phyloP scores from a whole-genome alignment of 306 rosid species.

The Rosa multiflora region DNA sequence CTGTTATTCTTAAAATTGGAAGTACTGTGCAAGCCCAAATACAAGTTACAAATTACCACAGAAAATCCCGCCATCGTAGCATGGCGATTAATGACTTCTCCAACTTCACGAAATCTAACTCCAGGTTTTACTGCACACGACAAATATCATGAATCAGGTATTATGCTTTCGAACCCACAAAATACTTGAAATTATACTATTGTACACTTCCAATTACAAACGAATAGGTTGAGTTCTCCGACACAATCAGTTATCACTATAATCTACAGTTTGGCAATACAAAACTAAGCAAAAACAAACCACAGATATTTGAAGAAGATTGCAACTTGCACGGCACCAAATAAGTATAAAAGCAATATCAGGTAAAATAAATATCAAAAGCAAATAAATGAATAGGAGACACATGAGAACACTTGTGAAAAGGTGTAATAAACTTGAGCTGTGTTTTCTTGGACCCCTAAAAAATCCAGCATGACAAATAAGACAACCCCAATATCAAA shows the following conservation, averaged over 20 bases:
- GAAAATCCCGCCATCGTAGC: constrained; percentile 80
- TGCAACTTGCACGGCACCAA: neutral
- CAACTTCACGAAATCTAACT: constrained; percentile 87
- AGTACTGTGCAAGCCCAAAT: constrained; percentile 13
- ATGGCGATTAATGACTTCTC: constrained; percentile 88
- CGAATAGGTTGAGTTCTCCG: neutral
- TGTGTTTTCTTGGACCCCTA: neutral
- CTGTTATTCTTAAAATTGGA: constrained; percentile 8
- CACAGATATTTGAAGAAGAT: neutral
- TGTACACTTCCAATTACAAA: neutral
- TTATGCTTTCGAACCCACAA: neutral
- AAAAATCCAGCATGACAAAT: neutral
- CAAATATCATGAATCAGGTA: constrained; percentile 23
- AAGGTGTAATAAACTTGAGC: neutral
- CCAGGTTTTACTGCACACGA: constrained; percentile 82
- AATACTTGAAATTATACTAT: neutral
- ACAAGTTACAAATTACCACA: constrained; percentile 61
- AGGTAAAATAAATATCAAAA: neutral
- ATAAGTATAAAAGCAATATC: neutral
- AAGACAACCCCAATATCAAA: neutral
- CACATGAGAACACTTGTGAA: neutral
- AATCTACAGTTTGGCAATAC: neutral
- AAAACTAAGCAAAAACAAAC: neutral
- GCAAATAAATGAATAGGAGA: neutral
- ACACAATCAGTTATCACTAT: neutral